Conservation (phyloP, 192 early-diverging fungal species). For the Dissophora ornata region DNA sequence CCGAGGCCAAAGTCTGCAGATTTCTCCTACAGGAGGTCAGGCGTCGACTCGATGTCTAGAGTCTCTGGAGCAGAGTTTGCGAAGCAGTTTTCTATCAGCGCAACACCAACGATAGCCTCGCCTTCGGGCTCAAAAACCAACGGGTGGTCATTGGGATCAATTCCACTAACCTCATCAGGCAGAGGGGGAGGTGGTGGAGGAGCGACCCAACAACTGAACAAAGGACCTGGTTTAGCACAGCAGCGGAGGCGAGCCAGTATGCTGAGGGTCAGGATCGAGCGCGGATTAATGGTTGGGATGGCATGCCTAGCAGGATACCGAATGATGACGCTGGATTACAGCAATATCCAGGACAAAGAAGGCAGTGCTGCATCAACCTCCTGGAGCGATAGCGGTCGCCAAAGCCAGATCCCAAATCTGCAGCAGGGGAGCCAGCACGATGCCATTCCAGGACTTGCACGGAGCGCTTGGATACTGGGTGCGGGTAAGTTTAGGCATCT, state of each 20-base stretch:
- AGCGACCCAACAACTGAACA: neutral
- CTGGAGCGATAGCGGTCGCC: too few relatives aligned
- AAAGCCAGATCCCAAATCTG: neutral
- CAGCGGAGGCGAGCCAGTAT: constrained; percentile 34
- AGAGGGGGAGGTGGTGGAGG: neutral
- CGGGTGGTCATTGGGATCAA: neutral
- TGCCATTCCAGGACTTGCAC: constrained; percentile 14
- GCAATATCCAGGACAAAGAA: neutral
- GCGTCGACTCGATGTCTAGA: constrained; percentile 3
- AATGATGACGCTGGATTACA: constrained; percentile 48
- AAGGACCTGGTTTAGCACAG: constrained; percentile 17
- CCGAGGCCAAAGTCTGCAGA: constrained; percentile 5
- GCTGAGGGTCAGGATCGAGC: constrained; percentile 49
- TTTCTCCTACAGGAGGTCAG: constrained; percentile 8
- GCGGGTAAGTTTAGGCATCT: too few relatives aligned
- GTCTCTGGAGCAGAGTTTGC: neutral
- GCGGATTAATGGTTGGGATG: constrained; percentile 49
- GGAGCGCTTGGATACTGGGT: constrained; percentile 40
- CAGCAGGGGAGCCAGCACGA: constrained; percentile 11
- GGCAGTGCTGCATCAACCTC: neutral
- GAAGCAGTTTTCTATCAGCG: neutral
- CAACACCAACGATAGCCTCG: neutral
- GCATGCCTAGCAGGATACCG: constrained; percentile 40
- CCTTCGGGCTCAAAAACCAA: constrained; percentile 1
- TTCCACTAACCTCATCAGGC: neutral